Evolutionary conservation across 2,329 filamentous ascomycete species (phyloP), one percentile per base, ranked within the genome.

Genomic region (Helotiales sp.): DNA sequence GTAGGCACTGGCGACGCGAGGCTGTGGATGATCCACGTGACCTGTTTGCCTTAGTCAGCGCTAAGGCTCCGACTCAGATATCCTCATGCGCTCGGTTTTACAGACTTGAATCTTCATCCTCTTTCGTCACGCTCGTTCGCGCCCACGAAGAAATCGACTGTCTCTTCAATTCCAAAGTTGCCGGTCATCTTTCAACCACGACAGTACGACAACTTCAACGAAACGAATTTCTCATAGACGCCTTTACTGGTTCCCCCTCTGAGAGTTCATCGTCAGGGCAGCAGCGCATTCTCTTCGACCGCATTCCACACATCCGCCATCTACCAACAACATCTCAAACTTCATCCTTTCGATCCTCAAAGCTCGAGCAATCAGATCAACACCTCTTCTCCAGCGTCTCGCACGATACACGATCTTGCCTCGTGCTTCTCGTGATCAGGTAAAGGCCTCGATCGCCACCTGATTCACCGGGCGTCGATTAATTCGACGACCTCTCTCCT

Each of bases 171-270:
- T 66, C 54, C 59, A 70, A 72, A 72, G 71, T 68, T 72, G 70
- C 69, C 63, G 69, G 69, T 67, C 69, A 72, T 67, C 69, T 71
- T 69, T 67, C 57, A 64, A 49, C 54, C 61, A 66, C 70, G 67
- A 70, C 67, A 67, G 65, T 67, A 30, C 63, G 65, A 69, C 69
- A 65, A 63, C 70, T 71, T 71, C 62, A 60, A 66, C 69, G 73
- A 71, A 49, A 40, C 53, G 47, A 70, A 66, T 57, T 58, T 62
- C 67, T 75, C 72, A 69, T 78, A 78, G 83, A 86, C 79, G 77
- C 84, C 83, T 86, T 86, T 67, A 83, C 78, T 86, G 83, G 83
- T 84, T 55, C 44, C 63, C 58, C 59, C 64, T 70, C 67, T 67
- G 65, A 61, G 64, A 63, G 48, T 63, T 68, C 66, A 59, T 59